Base-by-base conservation (phyloP, 768 basidiomycete species). In the Suillus plorans region DNA sequence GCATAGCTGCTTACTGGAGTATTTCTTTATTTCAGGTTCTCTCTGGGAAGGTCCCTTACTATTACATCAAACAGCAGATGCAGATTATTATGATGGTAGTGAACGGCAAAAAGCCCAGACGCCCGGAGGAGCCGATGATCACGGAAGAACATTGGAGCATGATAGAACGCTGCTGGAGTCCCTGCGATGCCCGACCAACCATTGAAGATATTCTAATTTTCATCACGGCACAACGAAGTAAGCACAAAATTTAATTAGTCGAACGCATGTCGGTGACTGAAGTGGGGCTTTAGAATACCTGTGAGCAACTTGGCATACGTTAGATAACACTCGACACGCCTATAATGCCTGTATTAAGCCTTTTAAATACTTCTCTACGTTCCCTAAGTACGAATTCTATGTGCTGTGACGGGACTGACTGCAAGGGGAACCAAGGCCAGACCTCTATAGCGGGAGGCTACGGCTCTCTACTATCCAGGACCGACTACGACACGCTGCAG, bases 121-220 rank as follows among this genome's bases (percentile, higher is more conserved):
- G 63, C 16, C 63, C 63, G 16, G 39, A 39, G 47, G 61, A 62
- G 42, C 63, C 63, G 8, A 39, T n/a, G 18, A 64, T 64, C 25
- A 47, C 49, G 25, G 63, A 62, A 34, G 63, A 52, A 14, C 62
- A 64, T 34, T 64, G 60, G 63, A 52, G 31, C 45, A 52, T 64
- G 37, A 64, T 64, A 20, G 59, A 64, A 36, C 41, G 45, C 37
- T 64, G 63, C 37, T 64, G 63, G 63, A 42, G 25, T 13, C 5
- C 57, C 25, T 18, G 28, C 10, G 22, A 39, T 16, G 8, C 22
- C 22, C 69, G 68, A 20, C 72, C 72, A 14, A 64, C 60, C 14
- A 45, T 64, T 12, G 63, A 71, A 41, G 69, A 69, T n/a, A 47
- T 73, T 2, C 58, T 71, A 7, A n/a, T 55, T 18, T 74, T 74